These are phyloP conservation scores for Theileria orientalis DNA, from an alignment of 169 alveolate species.

Conservation along the genomic window DNA sequence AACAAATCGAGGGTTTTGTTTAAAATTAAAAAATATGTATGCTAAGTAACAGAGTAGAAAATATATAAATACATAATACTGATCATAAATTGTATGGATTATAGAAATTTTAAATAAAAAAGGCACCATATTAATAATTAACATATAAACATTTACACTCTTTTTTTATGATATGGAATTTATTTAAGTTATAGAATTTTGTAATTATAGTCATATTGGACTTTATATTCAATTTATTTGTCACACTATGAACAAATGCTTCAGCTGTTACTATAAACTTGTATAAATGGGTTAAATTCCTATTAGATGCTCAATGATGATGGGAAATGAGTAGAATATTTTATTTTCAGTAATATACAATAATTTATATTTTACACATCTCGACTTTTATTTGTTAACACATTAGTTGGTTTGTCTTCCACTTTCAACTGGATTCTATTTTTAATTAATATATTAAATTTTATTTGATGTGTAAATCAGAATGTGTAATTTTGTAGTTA, in stretches of 20 bases:
- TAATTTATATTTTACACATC: not conserved
- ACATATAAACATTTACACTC: not conserved
- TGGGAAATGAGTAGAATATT: not conserved
- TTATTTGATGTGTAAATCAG: not conserved
- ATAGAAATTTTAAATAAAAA: no score
- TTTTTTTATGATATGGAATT: not conserved
- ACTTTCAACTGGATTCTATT: not conserved
- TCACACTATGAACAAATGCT: no score
- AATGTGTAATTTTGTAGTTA: not conserved
- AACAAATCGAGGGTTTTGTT: no score
- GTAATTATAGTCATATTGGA: not conserved
- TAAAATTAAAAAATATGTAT: no score
- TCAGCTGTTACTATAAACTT: no score
- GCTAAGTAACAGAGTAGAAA: no score
- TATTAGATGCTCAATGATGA: not conserved
- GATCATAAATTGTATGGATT: not conserved
- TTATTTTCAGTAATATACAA: no score
- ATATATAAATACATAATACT: not conserved
- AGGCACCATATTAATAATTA: not conserved
- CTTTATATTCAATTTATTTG: not conserved
- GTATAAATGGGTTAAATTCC: not conserved
- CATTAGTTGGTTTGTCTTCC: not conserved
- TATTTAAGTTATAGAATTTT: no score
- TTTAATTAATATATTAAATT: not conserved
- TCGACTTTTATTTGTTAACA: not conserved